Percentiles rank a stretch among this genome's conserved stretches.
phyloP scores from a whole-genome alignment of 116 monocot species.

The Papilionanthe hybrid region DNA sequence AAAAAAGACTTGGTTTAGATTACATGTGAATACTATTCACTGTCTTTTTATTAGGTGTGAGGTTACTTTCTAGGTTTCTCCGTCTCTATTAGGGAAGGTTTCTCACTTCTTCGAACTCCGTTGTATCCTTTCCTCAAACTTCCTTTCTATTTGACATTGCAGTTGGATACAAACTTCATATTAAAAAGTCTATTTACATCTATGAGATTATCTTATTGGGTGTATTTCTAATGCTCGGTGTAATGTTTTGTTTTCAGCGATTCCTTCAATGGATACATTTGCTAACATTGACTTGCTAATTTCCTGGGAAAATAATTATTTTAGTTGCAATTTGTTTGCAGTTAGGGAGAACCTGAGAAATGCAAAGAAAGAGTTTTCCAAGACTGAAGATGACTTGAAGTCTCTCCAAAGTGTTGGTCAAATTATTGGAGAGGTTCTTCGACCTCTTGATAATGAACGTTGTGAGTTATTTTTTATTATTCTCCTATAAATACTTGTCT shows the following conservation, averaged over 20 bases:
- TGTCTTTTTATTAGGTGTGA: no score
- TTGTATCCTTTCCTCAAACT: not conserved
- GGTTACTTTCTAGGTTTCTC: no score
- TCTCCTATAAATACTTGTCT: not conserved
- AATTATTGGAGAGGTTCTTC: constrained; percentile 98
- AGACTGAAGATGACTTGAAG: constrained; percentile 98
- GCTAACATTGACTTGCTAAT: not conserved
- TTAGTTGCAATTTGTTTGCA: constrained; percentile 22
- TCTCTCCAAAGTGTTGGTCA: constrained; percentile 99
- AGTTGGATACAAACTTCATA: not conserved
- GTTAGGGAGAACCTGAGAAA: constrained; percentile 66
- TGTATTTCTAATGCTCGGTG: not conserved
- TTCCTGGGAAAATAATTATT: not conserved
- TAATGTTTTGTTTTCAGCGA: not conserved
- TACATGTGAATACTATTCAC: no score
- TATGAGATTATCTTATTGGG: not conserved
- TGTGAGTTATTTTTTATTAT: constrained; percentile 36
- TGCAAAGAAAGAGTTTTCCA: constrained; percentile 75
- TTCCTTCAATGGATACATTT: not conserved
- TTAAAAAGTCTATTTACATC: not conserved
- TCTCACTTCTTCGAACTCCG: no score
- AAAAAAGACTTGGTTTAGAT: no score
- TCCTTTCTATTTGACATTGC: not conserved
- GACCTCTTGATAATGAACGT: constrained; percentile 93
- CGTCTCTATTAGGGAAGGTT: no score